Base-by-base conservation (phyloP, 179 eudicot genomes). In the Spinacia oleracea region DNA sequence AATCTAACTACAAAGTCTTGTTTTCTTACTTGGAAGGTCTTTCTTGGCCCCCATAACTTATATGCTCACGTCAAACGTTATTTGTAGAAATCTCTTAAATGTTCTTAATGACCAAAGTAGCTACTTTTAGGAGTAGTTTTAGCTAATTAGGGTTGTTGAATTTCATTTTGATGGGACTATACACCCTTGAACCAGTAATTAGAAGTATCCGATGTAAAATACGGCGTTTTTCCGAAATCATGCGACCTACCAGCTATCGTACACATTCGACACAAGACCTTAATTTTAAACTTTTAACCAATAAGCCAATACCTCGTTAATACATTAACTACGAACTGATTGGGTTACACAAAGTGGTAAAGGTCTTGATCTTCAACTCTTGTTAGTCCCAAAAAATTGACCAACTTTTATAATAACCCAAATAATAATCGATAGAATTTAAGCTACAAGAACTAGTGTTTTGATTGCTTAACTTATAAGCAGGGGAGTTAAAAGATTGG, bases 401-500 rank as follows among this genome's bases (percentile, higher is more conserved):
- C 74, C 59, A 71, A 29, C 59, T 71, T 31, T 71, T 71, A 71
- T 46, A 48, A 71, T 46, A 48, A 5, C 56, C 55, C 42, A 50
- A 76, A 32, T 11, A 64, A 75, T 82, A 66, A 71, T 76, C 25
- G 18, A 55, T 63, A 58, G 53, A 35, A 32, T 70, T 71, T 65
- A 70, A 80, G 75, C 83, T 78, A 83, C 83, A 76, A 58, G 66
- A 42, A 53, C 16, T 55, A 71, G 83, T 80, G 72, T 81, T 83
- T 80, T 83, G 81, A 73, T 83, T 83, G 81, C 86, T 80, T 83
- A 83, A 83, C 81, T 83, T 83, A 79, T 73, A 83, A 80, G 86
- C 76, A 67, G 80, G 83, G 75, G 72, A 80, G 51, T 80, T 72
- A 18, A 35, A 16, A 72, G 25, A 70, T 25, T n/a, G 74, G 45